Conservation (phyloP, 495 filamentous ascomycete species). For the Aspergillus cristatus region DNA sequence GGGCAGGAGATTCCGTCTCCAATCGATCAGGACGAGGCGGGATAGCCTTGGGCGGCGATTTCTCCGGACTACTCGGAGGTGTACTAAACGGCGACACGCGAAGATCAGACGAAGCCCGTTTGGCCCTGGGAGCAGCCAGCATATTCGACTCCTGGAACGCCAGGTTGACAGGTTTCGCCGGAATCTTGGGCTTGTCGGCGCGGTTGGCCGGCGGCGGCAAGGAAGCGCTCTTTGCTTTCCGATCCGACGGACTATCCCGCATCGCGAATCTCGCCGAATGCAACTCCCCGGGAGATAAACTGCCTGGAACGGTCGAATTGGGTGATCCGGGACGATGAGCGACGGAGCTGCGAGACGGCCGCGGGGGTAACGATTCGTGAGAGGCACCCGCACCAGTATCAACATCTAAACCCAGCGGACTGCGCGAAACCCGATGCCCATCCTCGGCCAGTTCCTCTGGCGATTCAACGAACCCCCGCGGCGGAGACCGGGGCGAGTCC, state of each 20-base stretch:
- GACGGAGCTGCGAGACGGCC: slow-evolving; percentile 36
- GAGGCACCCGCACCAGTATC: no score
- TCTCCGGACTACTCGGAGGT: slow-evolving; percentile 70
- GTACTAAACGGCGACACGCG: slow-evolving; percentile 81
- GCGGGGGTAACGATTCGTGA: slow-evolving; percentile 21
- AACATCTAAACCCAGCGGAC: no score
- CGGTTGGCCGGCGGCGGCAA: slow-evolving; percentile 70
- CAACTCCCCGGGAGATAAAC: slow-evolving; percentile 39
- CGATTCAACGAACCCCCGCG: slow-evolving; percentile 28
- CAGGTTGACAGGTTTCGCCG: slow-evolving; percentile 34
- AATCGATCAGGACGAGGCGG: slow-evolving; percentile 11
- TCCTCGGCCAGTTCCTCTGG: slow-evolving; percentile 13
- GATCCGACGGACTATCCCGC: slow-evolving; percentile 15
- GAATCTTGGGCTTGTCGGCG: slow-evolving; percentile 70
- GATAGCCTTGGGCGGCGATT: slow-evolving; percentile 27
- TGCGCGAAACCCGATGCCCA: slow-evolving; percentile 15
- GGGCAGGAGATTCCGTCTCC: slow-evolving; percentile 11
- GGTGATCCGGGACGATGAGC: slow-evolving; percentile 37
- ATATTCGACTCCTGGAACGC: slow-evolving; percentile 20
- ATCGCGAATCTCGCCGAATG: slow-evolving; percentile 9
- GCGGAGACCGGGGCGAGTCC: slow-evolving; percentile 68
- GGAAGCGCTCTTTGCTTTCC: slow-evolving; percentile 32
- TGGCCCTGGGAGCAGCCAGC: slow-evolving; percentile 29
- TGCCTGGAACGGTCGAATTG: slow-evolving; percentile 39
- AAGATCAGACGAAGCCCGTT: slow-evolving; percentile 33